A percentile compares a stretch with the other conserved stretches of the same genome.
Conservation (phyloP, 352 stramenopile species). For the Globisporangium rhizosaccharum region DNA sequence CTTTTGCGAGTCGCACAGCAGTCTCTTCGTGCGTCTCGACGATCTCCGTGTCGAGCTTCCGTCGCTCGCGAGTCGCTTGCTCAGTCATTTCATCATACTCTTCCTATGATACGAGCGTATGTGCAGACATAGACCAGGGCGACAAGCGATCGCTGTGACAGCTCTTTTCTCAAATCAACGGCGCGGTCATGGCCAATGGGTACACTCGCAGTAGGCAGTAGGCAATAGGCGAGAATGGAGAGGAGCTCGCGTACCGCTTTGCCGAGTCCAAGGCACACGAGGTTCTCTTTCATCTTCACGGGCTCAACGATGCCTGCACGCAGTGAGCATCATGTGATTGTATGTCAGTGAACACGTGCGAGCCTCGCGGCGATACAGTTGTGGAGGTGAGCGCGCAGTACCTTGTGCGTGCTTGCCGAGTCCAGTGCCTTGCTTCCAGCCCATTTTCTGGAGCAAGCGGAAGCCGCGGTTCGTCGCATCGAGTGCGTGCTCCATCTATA, state of each 20-base stretch:
- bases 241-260: conserved; percentile 28
- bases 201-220: too few relatives aligned
- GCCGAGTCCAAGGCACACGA: conserved; percentile 48
- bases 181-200: neutral
- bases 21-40: conserved; percentile 37
- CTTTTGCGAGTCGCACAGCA: conserved; percentile 22
- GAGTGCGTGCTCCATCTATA: conserved; percentile 17
- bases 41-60: conserved; percentile 42
- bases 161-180: neutral
- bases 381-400: neutral
- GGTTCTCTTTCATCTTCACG: conserved; percentile 57
- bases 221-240: neutral
- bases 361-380: neutral
- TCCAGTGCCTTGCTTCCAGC: conserved; percentile 44
- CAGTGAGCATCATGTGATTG: neutral
- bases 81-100: conserved; percentile 54
- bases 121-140: neutral
- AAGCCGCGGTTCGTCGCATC: conserved; percentile 53
- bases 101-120: conserved; percentile 18
- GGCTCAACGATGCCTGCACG: conserved; percentile 46
- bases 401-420: conserved; percentile 49
- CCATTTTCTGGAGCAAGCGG: conserved; percentile 54
- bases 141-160: conserved; percentile 7
- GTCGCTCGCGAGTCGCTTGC: conserved; percentile 44
- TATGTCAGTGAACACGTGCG: neutral